A percentile compares a stretch with the other conserved stretches of the same genome.
These are phyloP conservation scores for Dorcoceras hygrometricum DNA, from an alignment of 257 asterid genomes.

Conservation along the genomic window DNA sequence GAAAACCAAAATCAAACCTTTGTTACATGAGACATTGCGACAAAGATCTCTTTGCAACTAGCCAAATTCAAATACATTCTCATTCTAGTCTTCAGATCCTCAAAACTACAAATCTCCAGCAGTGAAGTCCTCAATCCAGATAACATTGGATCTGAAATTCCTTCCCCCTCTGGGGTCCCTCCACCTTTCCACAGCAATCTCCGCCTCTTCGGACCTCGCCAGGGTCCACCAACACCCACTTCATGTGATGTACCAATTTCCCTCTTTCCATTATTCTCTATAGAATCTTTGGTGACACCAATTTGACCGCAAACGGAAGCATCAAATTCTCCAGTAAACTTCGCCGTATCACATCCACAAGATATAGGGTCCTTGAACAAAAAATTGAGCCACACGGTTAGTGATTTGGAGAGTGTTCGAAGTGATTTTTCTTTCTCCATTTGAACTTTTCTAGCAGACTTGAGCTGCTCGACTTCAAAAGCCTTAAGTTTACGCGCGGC, in stretches of 20 bases:
- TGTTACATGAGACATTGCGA: constrained; percentile 70
- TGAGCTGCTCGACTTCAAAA: constrained; percentile 77
- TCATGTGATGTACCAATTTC: constrained; percentile 43
- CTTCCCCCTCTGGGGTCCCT: constrained; percentile 35
- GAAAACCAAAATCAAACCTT: constrained; percentile 52
- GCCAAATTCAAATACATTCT: constrained; percentile 66
- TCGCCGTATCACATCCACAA: constrained; percentile 72
- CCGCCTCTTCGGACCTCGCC: constrained; percentile 94
- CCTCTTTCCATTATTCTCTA: constrained; percentile 62
- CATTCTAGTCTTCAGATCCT: constrained; percentile 88
- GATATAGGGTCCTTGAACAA: constrained; percentile 72
- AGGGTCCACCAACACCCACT: constrained; percentile 71
- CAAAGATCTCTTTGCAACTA: constrained; percentile 64
- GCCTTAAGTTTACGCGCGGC: constrained; percentile 66
- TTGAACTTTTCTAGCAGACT: constrained; percentile 75
- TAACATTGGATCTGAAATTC: constrained; percentile 36
- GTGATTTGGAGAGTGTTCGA: constrained; percentile 68
- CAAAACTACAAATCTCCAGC: constrained; percentile 82
- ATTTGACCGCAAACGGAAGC: constrained; percentile 31
- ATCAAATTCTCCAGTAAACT: constrained; percentile 51
- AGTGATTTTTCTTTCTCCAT: constrained; percentile 61
- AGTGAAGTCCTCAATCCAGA: constrained; percentile 56
- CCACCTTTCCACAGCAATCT: constrained; percentile 47
- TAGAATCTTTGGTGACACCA: constrained; percentile 22
- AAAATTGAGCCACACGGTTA: constrained; percentile 89